These are phyloP conservation scores for Ophiostoma angusticollis DNA, from an alignment of 2,329 filamentous ascomycete genomes.

Conservation along the genomic window DNA sequence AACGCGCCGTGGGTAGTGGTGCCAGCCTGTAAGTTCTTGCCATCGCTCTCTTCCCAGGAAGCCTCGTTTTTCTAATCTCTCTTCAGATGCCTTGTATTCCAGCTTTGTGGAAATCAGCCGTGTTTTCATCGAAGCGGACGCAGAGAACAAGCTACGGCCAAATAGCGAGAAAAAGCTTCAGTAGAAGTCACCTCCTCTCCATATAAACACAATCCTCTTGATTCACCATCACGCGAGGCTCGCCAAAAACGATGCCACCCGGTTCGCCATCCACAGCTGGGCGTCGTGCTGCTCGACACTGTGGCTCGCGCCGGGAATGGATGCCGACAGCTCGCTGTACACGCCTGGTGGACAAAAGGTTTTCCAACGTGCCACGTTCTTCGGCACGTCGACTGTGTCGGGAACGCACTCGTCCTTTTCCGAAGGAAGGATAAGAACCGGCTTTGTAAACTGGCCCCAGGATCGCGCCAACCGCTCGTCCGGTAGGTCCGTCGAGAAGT, in stretches of 20 bases:
- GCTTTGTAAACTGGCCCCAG: conserved; percentile 52
- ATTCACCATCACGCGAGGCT: conserved; percentile 15
- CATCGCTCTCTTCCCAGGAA: too few species aligned
- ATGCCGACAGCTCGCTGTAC: conserved; percentile 37
- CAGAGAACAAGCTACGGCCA: too few species aligned
- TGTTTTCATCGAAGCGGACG: too few species aligned
- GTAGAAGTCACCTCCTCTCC: too few species aligned
- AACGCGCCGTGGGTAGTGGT: conserved; percentile 49
- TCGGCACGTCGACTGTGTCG: conserved; percentile 39
- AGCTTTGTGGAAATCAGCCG: too few species aligned
- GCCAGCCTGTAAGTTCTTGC: conserved; percentile 34
- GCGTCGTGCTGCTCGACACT: conserved; percentile 33
- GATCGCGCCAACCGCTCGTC: conserved; percentile 41
- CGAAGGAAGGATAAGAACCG: conserved; percentile 52
- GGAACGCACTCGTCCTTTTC: conserved; percentile 56
- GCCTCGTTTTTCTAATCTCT: background rate
- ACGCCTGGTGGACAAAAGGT: conserved; percentile 27
- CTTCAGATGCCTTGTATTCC: background rate
- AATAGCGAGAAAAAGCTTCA: conserved; percentile 2
- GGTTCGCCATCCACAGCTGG: conserved; percentile 36
- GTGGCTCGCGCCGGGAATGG: conserved; percentile 41
- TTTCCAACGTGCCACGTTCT: conserved; percentile 45
- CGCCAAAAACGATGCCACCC: conserved; percentile 34
- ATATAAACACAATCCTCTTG: too few species aligned
- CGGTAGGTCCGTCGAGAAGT: conserved; percentile 69